Percentiles rank a stretch among this genome's conserved stretches.
Evolutionary conservation across 768 basidiomycete species (phyloP).

Genomic region (Mycena galericulata): DNA sequence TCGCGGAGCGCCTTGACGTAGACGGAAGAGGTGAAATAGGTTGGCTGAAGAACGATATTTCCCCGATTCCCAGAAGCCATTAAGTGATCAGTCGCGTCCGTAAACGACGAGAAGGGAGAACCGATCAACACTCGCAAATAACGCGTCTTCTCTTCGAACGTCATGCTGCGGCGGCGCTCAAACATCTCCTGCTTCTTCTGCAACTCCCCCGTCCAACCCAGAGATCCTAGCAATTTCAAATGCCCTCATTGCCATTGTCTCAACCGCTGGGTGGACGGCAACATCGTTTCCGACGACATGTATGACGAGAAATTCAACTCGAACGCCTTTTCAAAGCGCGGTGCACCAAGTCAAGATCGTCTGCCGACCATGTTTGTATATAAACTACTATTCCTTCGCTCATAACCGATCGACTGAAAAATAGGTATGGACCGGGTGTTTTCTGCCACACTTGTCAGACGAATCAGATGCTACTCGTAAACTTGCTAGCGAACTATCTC

Average conservation of each 20-base stretch:
- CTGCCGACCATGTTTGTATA: constrained; percentile 59
- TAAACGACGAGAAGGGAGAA: constrained; percentile 45
- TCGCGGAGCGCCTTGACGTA: constrained; percentile 74
- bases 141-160: constrained; percentile 45
- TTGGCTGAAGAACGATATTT: constrained; percentile 74
- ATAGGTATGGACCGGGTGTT: constrained; percentile 67
- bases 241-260: constrained; percentile 78
- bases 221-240: constrained; percentile 68
- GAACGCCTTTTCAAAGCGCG: constrained; percentile 77
- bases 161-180: constrained; percentile 66
- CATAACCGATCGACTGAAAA: constrained; percentile 68
- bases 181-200: constrained; percentile 80
- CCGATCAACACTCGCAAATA: constrained; percentile 1
- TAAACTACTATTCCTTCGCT: no score
- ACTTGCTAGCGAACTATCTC: constrained; percentile 90
- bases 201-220: constrained; percentile 58
- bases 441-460: constrained; percentile 93
- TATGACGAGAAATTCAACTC: constrained; percentile 81
- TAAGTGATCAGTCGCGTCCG: constrained; percentile 53
- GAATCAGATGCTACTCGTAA: constrained; percentile 91
- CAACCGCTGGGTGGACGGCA: constrained; percentile 79
- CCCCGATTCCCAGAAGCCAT: constrained; percentile 71
- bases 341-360: constrained; percentile 75
- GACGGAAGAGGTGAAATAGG: constrained; percentile 82
- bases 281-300: constrained; percentile 90